Base-by-base conservation (phyloP, 208 protist species). In the Acanthamoeba castellanii region DNA sequence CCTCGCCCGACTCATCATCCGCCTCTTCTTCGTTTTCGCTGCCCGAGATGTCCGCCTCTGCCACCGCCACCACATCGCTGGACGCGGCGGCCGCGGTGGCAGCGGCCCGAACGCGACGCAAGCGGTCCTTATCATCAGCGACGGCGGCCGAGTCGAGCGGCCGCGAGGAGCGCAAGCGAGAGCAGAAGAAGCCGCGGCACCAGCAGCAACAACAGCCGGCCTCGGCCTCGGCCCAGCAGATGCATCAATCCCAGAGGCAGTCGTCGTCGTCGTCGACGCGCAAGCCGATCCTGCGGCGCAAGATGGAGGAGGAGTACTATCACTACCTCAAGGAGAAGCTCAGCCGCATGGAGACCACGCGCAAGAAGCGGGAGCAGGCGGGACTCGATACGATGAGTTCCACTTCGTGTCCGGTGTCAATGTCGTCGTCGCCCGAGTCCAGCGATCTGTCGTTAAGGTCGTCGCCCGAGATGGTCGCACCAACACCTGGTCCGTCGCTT, bases 271-370 rank as follows among this genome's bases (percentile, higher is more conserved):
- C 64, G 30, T 27, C 64, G 6, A 13, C 64, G 30, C 72, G 72
- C n/a, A 81, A 81, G 42, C 72, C 72, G 18, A 81, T 81, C 42
- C 72, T 50, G 72, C 72, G 72, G 20, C 72, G 72, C 30, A 81
- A 81, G 72, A 81, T 81, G 72, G 72, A 81, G 37, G 72, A 81
- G 42, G 72, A 81, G 37, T 81, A 81, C 42, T 81, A 81, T 14
- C 72, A 81, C 72, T 81, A 81, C 37, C 72, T 81, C 72, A 81
- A 81, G 72, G 37, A 81, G 16, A 81, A 81, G 72, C 72, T 81
- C 14, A 81, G 18, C 42, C 72, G 72, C 30, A 42, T 81, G 72
- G 72, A 81, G 37, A 81, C 34, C 72, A 81, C 72, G 6, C 72
- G 72, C 72, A 81, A n/a, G 34, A 81, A 50, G 72, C 25, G 72